Base-by-base conservation (phyloP, 2,329 filamentous ascomycete genomes). In the Xylariaceae sp. region DNA sequence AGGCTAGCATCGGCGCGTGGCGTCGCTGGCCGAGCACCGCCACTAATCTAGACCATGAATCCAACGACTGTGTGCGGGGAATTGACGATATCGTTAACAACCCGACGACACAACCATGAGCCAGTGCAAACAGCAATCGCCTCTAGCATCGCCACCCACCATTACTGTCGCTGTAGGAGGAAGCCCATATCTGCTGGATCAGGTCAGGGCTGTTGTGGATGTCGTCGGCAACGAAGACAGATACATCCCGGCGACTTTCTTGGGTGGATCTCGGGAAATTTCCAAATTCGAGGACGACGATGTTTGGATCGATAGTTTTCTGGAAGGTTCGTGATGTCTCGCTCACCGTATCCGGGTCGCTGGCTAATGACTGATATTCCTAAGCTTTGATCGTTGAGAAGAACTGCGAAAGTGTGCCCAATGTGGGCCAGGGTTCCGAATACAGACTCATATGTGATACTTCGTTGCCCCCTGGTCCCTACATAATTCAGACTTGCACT, bases 291-390 rank as follows among this genome's bases (percentile, higher is more conserved):
- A 13, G 9, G 34, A 35, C 12, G 45, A 47, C 30, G 47, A 48
- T 37, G 41, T 48, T 15, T 51, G 43, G 43, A 34, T 41, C 13
- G 19, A 40, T 29, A 32, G 42, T 4, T 45, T 50, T 16, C 37
- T 52, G 1, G 15, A 42, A 39, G 37, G 44, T 44, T 9, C 19
- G 39, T 34, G 24, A 22, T 29, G 4, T 34, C 17, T 18, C 13
- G 19, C 8, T 12, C 13, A 40, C 9, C 24, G 34, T 19, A 3
- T 39, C 17, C 28, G 37, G n/a, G n/a, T 19, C 31, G 7, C 4
- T 19, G 9, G 17, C n/a, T 16, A 17, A 8, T 16, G 19, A 35
- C 11, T 17, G 33, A 19, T 35, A 35, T 35, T 35, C 33, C 34
- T 13, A 18, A 24, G 30, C 28, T 6, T n/a, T 43, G 19, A 12